These are phyloP conservation scores for Tylopilus felleus DNA, from an alignment of 768 basidiomycete species.

Conservation along the genomic window DNA sequence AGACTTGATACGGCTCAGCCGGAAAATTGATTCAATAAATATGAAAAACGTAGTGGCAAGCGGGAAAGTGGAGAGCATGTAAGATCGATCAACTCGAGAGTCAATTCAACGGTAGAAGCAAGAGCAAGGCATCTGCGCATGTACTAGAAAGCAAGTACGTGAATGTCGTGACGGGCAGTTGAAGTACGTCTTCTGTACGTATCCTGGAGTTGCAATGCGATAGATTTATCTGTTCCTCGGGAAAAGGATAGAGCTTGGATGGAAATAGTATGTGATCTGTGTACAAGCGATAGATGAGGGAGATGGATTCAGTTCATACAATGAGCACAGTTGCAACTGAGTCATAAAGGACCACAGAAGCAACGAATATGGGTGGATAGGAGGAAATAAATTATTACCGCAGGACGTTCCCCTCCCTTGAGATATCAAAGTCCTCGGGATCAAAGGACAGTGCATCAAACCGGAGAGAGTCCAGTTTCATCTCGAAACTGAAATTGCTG, in stretches of 20 bases:
- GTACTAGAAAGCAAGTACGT: slow-evolving; percentile 10
- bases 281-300: background rate
- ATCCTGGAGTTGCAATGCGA: background rate
- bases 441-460: slow-evolving; percentile 72
- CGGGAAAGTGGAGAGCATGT: background rate
- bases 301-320: slow-evolving; percentile 8
- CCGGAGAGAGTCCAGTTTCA: slow-evolving; percentile 69
- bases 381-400: slow-evolving; percentile 13
- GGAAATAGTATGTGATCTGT: background rate
- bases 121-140: slow-evolving; percentile 12
- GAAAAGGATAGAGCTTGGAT: background rate
- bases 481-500: slow-evolving; percentile 52
- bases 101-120: slow-evolving; percentile 8
- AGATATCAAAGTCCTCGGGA: slow-evolving; percentile 46
- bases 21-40: slow-evolving; percentile 3
- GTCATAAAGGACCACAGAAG: background rate
- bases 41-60: background rate
- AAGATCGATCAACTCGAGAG: slow-evolving; percentile 1
- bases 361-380: background rate
- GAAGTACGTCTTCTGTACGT: slow-evolving; percentile 11
- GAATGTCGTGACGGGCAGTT: slow-evolving; percentile 9
- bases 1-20: slow-evolving; percentile 14
- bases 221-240: slow-evolving; percentile 3
- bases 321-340: background rate
- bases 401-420: slow-evolving; percentile 15